A percentile compares a stretch with the other conserved stretches of the same genome.
phyloP scores from a whole-genome alignment of 345 rosid species.

The Eucalyptus paniculata region DNA sequence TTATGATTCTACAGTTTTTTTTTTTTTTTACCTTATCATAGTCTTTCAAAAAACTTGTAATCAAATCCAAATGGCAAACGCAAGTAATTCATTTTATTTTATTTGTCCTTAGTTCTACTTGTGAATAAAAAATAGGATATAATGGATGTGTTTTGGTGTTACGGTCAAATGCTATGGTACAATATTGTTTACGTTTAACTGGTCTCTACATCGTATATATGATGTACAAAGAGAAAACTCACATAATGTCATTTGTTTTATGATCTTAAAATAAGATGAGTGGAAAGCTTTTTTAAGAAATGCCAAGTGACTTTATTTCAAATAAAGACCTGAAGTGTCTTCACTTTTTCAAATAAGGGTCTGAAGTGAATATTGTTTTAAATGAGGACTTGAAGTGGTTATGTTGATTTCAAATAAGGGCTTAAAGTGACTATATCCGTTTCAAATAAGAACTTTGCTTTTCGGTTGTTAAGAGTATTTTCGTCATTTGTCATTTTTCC shows the following conservation, averaged over 20 bases:
- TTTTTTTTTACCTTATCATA: background rate
- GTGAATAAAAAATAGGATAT: background rate
- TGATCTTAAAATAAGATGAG: background rate
- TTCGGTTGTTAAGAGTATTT: too few species aligned
- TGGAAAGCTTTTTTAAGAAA: background rate
- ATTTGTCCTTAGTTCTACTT: background rate
- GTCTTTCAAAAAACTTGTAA: rapidly evolving
- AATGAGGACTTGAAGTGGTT: too few species aligned
- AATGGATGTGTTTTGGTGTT: background rate
- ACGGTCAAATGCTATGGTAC: background rate
- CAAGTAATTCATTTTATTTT: background rate
- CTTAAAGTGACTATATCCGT: too few species aligned
- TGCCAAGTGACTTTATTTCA: background rate
- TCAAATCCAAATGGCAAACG: background rate
- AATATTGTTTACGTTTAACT: background rate
- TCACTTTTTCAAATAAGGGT: too few species aligned
- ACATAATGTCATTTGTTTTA: background rate
- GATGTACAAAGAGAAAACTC: background rate
- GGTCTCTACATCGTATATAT: rapidly evolving
- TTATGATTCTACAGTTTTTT: background rate
- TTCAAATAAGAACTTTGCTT: too few species aligned
- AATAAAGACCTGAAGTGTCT: too few species aligned
- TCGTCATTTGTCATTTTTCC: too few species aligned
- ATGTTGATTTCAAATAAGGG: too few species aligned
- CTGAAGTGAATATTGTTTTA: too few species aligned